Percentiles rank a stretch among this genome's conserved stretches.
Evolutionary conservation across 768 basidiomycete species (phyloP).

Genomic region (Leccinum broughii): DNA sequence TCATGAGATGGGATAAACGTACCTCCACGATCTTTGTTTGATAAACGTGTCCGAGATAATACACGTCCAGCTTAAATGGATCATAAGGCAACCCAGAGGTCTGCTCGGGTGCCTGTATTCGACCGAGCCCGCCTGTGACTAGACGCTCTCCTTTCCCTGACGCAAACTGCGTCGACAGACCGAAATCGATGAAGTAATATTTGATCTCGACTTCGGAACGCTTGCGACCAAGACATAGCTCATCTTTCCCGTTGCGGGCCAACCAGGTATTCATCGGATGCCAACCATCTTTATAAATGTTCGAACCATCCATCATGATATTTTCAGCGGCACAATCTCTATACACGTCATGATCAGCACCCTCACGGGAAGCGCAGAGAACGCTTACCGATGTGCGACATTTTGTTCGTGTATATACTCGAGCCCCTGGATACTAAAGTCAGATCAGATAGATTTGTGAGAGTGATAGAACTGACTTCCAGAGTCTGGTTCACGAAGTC

Average conservation of each 20-base stretch:
- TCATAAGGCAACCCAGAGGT: constrained; percentile 23
- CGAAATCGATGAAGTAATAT: constrained; percentile 41
- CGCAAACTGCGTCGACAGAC: constrained; percentile 29
- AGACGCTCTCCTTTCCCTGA: neutral
- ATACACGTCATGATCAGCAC: neutral
- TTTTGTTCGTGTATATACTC: constrained; percentile 36
- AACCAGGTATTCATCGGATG: constrained; percentile 20
- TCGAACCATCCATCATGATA: constrained; percentile 30
- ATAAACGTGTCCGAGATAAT: constrained; percentile 29
- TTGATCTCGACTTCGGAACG: constrained; percentile 29
- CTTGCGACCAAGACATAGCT: constrained; percentile 17
- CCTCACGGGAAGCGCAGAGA: too few species aligned
- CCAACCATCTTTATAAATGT: constrained; percentile 28
- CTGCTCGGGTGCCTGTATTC: constrained; percentile 26
- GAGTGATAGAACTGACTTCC: constrained; percentile 12
- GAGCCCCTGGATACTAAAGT: constrained; percentile 25
- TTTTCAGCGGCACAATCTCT: constrained; percentile 32
- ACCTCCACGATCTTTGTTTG: constrained; percentile 18
- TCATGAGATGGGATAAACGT: neutral
- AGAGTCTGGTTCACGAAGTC: constrained; percentile 30
- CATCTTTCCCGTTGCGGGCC: constrained; percentile 10
- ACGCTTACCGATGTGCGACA: constrained; percentile 36
- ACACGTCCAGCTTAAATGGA: constrained; percentile 33
- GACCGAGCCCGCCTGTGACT: constrained; percentile 4
- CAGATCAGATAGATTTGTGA: neutral